A percentile compares a stretch with the other conserved stretches of the same genome.
Conservation (phyloP, 2,329 filamentous ascomycete species). For the Fusarium agapanthi region DNA sequence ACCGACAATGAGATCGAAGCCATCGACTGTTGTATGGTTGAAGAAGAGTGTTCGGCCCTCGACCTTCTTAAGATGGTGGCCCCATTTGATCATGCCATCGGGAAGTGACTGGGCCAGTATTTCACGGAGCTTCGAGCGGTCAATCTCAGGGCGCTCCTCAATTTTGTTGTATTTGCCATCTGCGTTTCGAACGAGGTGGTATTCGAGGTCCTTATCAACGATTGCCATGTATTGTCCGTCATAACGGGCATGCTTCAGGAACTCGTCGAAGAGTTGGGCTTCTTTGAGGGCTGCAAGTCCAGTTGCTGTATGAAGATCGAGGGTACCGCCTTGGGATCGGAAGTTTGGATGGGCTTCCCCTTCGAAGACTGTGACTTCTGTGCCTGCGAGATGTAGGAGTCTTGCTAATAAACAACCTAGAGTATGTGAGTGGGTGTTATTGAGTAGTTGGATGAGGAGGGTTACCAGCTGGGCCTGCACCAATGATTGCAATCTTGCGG, state of each 20-base stretch:
- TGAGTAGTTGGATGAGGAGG: neutral
- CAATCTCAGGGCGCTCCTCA: conserved; percentile 61
- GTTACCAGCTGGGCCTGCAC: conserved; percentile 43
- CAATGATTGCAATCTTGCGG: conserved; percentile 41
- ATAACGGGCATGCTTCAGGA: conserved; percentile 59
- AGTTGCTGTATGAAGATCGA: conserved; percentile 62
- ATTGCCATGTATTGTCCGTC: conserved; percentile 61
- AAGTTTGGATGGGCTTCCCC: conserved; percentile 54
- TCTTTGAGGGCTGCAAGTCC: conserved; percentile 61
- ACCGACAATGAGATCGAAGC: conserved; percentile 52
- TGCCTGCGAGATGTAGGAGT: conserved; percentile 57
- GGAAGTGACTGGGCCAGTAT: conserved; percentile 58
- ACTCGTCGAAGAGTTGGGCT: conserved; percentile 59
- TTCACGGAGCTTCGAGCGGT: conserved; percentile 55
- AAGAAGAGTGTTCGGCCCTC: conserved; percentile 50
- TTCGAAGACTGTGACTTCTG: conserved; percentile 61
- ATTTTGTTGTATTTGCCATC: conserved; percentile 33
- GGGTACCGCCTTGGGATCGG: conserved; percentile 60
- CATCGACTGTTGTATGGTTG: conserved; percentile 44
- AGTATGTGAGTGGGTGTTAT: neutral
- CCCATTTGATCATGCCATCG: conserved; percentile 56
- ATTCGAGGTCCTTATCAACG: conserved; percentile 52
- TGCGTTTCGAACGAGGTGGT: conserved; percentile 43
- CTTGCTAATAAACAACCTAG: conserved; percentile 51
- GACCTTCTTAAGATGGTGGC: conserved; percentile 52